Evolutionary conservation across 2,329 filamentous ascomycete genomes (phyloP).

Genomic region (Parastagonospora nodorum): DNA sequence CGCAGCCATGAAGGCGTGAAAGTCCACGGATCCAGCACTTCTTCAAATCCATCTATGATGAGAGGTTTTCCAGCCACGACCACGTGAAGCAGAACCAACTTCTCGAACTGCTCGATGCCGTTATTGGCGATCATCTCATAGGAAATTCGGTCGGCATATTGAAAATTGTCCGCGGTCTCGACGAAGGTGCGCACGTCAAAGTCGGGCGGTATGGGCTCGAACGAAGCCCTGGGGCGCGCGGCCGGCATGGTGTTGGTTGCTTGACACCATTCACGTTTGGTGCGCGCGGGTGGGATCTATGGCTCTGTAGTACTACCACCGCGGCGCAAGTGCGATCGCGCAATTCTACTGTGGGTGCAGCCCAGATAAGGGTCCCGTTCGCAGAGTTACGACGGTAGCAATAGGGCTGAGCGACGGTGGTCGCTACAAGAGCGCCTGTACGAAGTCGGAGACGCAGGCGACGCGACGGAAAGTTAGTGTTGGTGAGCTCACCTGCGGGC

Average conservation of each 20-base stretch:
- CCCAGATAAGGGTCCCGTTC: not conserved
- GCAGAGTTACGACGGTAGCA: not conserved
- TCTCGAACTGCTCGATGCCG: slow-evolving; percentile 80
- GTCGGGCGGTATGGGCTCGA: slow-evolving; percentile 87
- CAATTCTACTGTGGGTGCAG: no score
- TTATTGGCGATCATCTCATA: slow-evolving; percentile 78
- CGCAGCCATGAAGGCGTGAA: slow-evolving; percentile 84
- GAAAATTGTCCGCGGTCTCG: slow-evolving; percentile 79
- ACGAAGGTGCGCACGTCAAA: slow-evolving; percentile 79
- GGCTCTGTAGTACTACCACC: not conserved
- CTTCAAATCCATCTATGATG: slow-evolving; percentile 87
- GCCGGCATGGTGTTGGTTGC: slow-evolving; percentile 67
- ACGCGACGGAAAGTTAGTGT: no score
- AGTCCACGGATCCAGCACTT: slow-evolving; percentile 72
- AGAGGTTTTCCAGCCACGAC: slow-evolving; percentile 84
- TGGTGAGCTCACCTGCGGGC: not conserved
- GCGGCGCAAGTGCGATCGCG: not conserved
- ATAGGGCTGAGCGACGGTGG: not conserved
- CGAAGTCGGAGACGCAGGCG: no score
- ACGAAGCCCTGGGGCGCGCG: slow-evolving; percentile 80
- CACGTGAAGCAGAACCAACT: slow-evolving; percentile 81
- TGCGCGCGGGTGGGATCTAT: not conserved
- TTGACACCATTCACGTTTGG: slow-evolving; percentile 14
- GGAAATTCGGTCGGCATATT: slow-evolving; percentile 81
- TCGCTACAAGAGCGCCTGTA: no score